Conservation (phyloP, 345 rosid species). For the Trapa incisa region DNA sequence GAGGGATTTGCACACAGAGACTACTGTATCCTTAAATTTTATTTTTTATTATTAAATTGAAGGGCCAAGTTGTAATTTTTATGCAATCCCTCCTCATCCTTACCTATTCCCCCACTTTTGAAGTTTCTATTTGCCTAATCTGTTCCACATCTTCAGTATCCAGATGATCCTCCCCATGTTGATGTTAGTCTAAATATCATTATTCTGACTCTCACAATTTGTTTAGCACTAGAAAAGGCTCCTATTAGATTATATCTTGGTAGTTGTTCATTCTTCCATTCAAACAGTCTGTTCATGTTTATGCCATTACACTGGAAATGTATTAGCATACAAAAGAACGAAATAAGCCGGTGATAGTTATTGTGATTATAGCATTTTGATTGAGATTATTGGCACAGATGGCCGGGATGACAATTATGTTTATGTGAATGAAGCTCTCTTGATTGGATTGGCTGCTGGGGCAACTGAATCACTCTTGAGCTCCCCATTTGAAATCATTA, state of each 20-base stretch:
- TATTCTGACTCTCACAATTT: neutral
- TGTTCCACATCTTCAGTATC: too few species aligned
- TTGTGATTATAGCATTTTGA: neutral
- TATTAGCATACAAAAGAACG: neutral
- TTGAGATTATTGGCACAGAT: conserved; percentile 30
- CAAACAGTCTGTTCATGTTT: neutral
- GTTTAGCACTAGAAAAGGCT: neutral
- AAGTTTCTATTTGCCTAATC: neutral
- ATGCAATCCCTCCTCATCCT: too few species aligned
- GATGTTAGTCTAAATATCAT: neutral
- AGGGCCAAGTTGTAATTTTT: too few species aligned
- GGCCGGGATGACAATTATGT: conserved; percentile 72
- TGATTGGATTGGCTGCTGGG: conserved; percentile 79
- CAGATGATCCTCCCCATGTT: neutral
- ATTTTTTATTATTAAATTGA: too few species aligned
- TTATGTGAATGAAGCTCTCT: conserved; percentile 52
- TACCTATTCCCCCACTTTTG: neutral
- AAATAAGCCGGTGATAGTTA: neutral
- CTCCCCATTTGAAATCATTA: conserved; percentile 77
- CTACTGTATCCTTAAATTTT: too few species aligned
- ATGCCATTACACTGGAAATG: neutral
- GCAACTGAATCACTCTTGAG: conserved; percentile 51
- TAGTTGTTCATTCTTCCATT: neutral
- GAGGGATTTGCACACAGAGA: too few species aligned
- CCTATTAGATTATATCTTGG: neutral